Percentiles rank a stretch among this genome's conserved stretches.
Evolutionary conservation across 2,329 filamentous ascomycete species (phyloP).

Genomic region (Ilyonectria robusta): DNA sequence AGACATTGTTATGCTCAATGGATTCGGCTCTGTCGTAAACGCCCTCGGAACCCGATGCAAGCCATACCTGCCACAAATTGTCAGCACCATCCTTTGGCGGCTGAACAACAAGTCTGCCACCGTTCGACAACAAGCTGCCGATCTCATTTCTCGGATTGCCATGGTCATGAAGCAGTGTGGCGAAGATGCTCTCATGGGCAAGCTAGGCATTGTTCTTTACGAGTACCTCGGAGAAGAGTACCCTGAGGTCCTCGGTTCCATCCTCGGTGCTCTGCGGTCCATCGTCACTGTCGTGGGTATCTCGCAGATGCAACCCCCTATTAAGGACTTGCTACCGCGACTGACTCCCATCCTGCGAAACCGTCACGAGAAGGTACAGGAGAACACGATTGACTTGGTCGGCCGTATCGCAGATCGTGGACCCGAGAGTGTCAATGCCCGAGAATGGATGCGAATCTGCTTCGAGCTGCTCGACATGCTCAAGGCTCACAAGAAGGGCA

Average conservation of each 20-base stretch:
- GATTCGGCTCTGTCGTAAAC: slow-evolving; percentile 97
- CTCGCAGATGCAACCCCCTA: slow-evolving; percentile 97
- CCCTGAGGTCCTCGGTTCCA: slow-evolving; percentile 96
- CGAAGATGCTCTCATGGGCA: slow-evolving; percentile 95
- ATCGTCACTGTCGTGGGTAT: slow-evolving; percentile 99
- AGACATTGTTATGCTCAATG: slow-evolving; percentile 95
- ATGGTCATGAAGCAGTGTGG: slow-evolving; percentile 99
- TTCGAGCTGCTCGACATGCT: slow-evolving; percentile 99
- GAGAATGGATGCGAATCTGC: slow-evolving; percentile 99
- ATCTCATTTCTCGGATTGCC: slow-evolving; percentile 95
- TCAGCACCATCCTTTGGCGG: slow-evolving; percentile 95
- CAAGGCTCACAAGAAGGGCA: slow-evolving; percentile 99
- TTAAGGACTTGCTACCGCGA: slow-evolving; percentile 94
- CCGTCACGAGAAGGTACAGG: slow-evolving; percentile 98
- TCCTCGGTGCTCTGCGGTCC: slow-evolving; percentile 92
- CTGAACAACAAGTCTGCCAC: slow-evolving; percentile 98
- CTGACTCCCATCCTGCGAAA: slow-evolving; percentile 98
- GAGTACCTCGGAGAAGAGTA: slow-evolving; percentile 99
- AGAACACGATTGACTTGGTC: slow-evolving; percentile 98
- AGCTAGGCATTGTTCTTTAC: slow-evolving; percentile 94
- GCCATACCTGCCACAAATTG: slow-evolving; percentile 96
- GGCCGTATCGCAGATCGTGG: slow-evolving; percentile 98
- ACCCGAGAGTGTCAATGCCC: slow-evolving; percentile 94
- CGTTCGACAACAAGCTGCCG: slow-evolving; percentile 95
- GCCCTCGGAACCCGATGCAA: slow-evolving; percentile 94